These are phyloP conservation scores for Lyophyllum atratum DNA, from an alignment of 768 basidiomycete genomes.

Conservation along the genomic window DNA sequence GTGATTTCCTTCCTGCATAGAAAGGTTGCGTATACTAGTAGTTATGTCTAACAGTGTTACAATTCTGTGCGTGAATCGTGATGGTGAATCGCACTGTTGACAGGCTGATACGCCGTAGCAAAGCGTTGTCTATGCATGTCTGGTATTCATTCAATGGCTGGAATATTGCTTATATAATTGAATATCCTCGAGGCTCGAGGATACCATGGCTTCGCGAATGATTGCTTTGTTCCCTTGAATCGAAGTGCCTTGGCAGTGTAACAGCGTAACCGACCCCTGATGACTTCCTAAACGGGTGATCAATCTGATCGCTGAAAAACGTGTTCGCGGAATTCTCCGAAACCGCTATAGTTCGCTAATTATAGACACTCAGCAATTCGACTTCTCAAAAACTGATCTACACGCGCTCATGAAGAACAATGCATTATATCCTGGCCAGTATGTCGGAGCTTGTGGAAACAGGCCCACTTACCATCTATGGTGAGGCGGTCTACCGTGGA, in stretches of 20 bases:
- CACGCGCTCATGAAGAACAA: conserved; percentile 11
- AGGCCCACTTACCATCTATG: not conserved
- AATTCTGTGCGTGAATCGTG: no score
- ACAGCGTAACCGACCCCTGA: no score
- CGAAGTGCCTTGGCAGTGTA: no score
- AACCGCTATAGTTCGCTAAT: not conserved
- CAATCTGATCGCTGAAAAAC: not conserved
- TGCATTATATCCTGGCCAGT: conserved; percentile 2
- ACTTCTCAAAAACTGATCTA: not conserved
- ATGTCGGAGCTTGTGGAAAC: not conserved
- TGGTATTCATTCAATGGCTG: no score
- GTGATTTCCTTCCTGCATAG: no score
- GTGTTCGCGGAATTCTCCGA: conserved; percentile 20
- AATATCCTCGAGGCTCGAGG: no score
- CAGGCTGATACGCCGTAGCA: no score
- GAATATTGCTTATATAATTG: no score
- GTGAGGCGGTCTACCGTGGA: not conserved
- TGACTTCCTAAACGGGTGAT: not conserved
- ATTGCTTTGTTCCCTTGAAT: not conserved
- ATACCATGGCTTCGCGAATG: not conserved
- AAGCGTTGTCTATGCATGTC: no score
- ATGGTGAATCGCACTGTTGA: no score
- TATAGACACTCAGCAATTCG: not conserved
- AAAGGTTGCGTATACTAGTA: no score
- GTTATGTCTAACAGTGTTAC: no score